phyloP scores from a whole-genome alignment of 225 moss, liverwort and hornwort genomes.

The Marchantia paleacea region DNA sequence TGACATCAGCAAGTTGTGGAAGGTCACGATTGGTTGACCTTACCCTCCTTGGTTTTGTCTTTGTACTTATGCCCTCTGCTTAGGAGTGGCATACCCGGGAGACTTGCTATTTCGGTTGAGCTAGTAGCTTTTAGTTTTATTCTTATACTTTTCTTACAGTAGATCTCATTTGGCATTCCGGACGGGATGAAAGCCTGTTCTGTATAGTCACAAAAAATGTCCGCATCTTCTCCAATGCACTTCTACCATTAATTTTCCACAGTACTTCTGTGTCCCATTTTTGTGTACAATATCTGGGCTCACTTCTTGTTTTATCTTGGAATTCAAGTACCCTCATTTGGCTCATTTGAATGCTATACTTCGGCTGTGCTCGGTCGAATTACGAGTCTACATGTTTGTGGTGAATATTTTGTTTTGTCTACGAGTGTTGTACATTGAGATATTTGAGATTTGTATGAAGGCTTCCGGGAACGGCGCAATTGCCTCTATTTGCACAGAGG shows the following conservation, averaged over 20 bases:
- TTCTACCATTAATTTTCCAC: constrained; percentile 6
- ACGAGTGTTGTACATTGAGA: too few species aligned
- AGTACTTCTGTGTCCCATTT: neutral
- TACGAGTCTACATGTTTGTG: too few species aligned
- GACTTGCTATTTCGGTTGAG: constrained; percentile 54
- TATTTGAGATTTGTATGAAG: too few species aligned
- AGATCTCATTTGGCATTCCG: constrained; percentile 37
- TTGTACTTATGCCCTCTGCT: constrained; percentile 47
- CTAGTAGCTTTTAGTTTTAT: constrained; percentile 35
- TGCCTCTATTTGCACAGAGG: too few species aligned
- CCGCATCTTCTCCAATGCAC: constrained; percentile 5
- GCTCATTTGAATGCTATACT: too few species aligned
- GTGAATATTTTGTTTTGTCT: too few species aligned
- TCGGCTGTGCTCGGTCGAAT: too few species aligned
- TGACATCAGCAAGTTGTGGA: neutral
- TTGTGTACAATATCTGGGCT: neutral
- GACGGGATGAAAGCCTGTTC: constrained; percentile 40
- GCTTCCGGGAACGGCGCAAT: too few species aligned
- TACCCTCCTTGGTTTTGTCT: constrained; percentile 23
- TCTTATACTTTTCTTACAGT: constrained; percentile 27
- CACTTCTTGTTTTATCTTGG: too few species aligned
- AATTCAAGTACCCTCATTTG: too few species aligned
- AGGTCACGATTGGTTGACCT: constrained; percentile 28
- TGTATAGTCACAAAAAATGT: constrained; percentile 35
- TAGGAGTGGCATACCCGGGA: constrained; percentile 55